phyloP scores from a whole-genome alignment of 106 monocot species.

The Allium sativum region DNA sequence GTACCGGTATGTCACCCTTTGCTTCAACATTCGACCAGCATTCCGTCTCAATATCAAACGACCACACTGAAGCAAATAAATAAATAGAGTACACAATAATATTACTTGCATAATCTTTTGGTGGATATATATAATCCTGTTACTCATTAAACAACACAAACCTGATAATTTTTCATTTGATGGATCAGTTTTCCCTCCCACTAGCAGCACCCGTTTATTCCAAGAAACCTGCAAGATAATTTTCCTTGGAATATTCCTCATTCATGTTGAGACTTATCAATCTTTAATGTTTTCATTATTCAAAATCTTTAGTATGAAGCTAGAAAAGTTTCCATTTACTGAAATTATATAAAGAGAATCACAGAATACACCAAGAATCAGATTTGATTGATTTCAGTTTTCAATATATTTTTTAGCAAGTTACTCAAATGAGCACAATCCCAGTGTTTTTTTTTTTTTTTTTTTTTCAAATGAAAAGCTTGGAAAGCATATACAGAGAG shows the following conservation, averaged over 20 bases:
- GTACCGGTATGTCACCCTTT: constrained; percentile 91
- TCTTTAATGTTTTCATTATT: background rate
- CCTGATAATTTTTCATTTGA: constrained; percentile 13
- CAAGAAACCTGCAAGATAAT: constrained; percentile 6
- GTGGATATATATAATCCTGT: too few species aligned
- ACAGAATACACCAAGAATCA: background rate
- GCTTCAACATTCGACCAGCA: constrained; percentile 82
- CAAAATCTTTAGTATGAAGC: background rate
- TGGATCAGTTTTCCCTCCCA: constrained; percentile 16
- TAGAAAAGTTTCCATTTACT: background rate
- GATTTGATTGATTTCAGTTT: background rate
- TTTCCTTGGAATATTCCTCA: background rate
- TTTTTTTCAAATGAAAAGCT: too few species aligned
- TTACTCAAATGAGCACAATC: background rate
- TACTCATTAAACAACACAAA: background rate
- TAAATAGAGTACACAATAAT: constrained; percentile 5
- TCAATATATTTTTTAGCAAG: background rate
- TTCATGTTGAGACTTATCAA: background rate
- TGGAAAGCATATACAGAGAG: too few species aligned
- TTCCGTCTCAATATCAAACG: constrained; percentile 73
- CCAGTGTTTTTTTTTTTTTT: too few species aligned
- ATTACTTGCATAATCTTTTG: too few species aligned
- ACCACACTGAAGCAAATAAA: constrained; percentile 49
- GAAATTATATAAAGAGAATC: background rate
- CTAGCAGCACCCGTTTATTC: constrained; percentile 1